Base-by-base conservation (phyloP, 352 stramenopile genomes). In the Globisporangium yorkense region DNA sequence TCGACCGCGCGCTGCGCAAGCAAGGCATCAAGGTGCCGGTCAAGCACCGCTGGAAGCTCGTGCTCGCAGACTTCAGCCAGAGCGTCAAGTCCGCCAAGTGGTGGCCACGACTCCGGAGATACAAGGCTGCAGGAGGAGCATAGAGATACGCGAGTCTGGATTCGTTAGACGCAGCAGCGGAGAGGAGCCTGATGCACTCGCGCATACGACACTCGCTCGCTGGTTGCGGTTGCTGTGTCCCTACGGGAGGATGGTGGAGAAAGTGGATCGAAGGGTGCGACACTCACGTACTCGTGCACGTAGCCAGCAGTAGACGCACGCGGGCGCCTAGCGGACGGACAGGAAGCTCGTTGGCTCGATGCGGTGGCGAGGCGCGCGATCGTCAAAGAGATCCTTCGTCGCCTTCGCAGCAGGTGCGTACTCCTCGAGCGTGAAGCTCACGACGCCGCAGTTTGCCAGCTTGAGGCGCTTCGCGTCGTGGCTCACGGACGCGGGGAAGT, bases 401-500 rank as follows among this genome's bases (percentile, higher is more conserved):
- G 20, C 15, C 35, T 33, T 35, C 1, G 44, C 35, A 7, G 31
- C 5, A 16, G 33, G 4, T 5, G 24, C n/a, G 39, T 62, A 61
- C 45, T 84, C 68, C 63, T 93, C 71, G 8, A 94, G 57, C 33
- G 80, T 41, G 57, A 95, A 95, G 8, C 68, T 80, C 37, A 89
- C 79, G 12, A 94, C 75, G 5, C 68, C 85, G 55, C 84, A 94
- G 63, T 96, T 96, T 37, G 55, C 61, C 49, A 95, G 72, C 53
- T 95, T 96, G 24, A 62, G 61, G 24, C 40, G 70, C 57, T 88
- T 92, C 40, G 70, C 67, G 5, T 72, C 65, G 49, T 88, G 73
- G 6, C 63, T 15, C 0, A 72, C 35, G 20, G 71, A 51, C 3
- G 21, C n/a, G 10, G 81, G 78, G 29, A 95, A 77, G 51, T 87